Conservation (phyloP, 352 stramenopile species). For the Pythium dissotocum region DNA sequence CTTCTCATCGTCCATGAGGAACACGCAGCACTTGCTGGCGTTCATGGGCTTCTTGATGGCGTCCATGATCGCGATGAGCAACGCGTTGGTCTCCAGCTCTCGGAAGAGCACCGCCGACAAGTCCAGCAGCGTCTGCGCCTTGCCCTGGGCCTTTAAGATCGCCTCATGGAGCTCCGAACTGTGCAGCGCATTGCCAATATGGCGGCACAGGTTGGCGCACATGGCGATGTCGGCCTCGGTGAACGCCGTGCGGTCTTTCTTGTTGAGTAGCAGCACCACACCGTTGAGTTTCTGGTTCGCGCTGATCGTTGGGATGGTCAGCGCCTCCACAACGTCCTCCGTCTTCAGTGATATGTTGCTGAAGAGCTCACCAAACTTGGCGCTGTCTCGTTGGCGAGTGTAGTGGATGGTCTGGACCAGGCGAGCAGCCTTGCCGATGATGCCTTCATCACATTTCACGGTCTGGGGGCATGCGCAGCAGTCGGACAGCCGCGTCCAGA, state of each 20-base stretch:
- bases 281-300: constrained; percentile 49
- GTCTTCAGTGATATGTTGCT: constrained; percentile 13
- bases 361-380: constrained; percentile 25
- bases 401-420: constrained; percentile 30
- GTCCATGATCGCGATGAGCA: constrained; percentile 56
- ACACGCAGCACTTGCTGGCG: constrained; percentile 63
- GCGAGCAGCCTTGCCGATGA: constrained; percentile 47
- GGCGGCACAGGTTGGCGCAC: constrained; percentile 47
- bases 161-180: constrained; percentile 60
- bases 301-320: constrained; percentile 58
- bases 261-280: constrained; percentile 58
- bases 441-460: constrained; percentile 50
- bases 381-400: constrained; percentile 14
- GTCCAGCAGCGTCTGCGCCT: constrained; percentile 64
- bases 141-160: constrained; percentile 56
- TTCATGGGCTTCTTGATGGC: constrained; percentile 55
- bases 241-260: constrained; percentile 34
- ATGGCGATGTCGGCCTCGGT: constrained; percentile 60
- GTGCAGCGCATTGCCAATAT: constrained; percentile 58
- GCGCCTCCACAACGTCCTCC: constrained; percentile 34
- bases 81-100: constrained; percentile 57
- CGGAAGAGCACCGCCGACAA: constrained; percentile 65
- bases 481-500: constrained; percentile 50
- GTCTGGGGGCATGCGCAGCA: constrained; percentile 33
- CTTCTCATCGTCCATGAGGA: constrained; percentile 59